Evolutionary conservation across 805 yeast species (phyloP).

Genomic region (Candida dajiaensis): DNA sequence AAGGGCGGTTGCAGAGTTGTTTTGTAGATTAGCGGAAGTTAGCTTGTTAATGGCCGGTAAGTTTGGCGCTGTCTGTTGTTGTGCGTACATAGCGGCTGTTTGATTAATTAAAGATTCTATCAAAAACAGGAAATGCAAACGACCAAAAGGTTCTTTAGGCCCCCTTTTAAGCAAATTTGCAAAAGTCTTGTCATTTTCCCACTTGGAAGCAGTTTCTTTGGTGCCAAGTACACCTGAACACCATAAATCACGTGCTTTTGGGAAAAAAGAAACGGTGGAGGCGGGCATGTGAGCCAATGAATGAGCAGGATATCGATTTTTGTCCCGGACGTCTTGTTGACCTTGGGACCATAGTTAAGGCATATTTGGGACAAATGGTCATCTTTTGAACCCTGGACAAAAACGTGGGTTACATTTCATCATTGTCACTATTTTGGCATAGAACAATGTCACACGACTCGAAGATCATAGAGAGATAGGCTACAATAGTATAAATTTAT

Average conservation of each 20-base stretch:
- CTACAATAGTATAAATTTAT: no score
- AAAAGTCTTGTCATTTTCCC: not conserved
- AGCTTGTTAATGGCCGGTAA: not conserved
- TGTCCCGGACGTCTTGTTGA: no score
- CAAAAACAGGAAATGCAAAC: not conserved
- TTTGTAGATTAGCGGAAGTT: not conserved
- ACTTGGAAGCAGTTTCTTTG: not conserved
- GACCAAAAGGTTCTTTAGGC: not conserved
- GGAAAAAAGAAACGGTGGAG: no score
- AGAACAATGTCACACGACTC: no score
- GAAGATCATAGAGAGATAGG: no score
- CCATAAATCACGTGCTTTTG: not conserved
- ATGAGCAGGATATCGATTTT: no score
- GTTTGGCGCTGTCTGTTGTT: not conserved
- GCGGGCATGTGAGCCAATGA: no score
- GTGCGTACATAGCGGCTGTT: not conserved
- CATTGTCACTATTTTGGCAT: no score
- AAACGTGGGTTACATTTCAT: no score
- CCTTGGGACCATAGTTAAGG: no score
- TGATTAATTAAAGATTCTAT: not conserved
- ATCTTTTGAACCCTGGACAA: no score
- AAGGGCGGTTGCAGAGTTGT: not conserved
- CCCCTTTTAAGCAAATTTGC: not conserved
- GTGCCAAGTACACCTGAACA: not conserved
- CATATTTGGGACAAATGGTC: no score